Base-by-base conservation (phyloP, 371 early-diverging fungal genomes). In the Gilbertella persicaria region DNA sequence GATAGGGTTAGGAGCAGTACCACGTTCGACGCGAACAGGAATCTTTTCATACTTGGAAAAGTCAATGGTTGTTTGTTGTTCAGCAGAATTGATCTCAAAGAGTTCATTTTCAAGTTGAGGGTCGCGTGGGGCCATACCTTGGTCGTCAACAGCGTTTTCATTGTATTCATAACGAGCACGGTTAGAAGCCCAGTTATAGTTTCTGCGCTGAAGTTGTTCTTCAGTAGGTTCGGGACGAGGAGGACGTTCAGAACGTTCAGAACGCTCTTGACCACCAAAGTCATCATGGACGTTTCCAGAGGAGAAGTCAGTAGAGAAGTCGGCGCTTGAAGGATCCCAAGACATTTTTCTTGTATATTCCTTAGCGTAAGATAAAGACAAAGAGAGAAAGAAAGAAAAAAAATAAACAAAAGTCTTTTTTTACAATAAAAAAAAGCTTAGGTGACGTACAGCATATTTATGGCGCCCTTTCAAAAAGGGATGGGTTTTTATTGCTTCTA, bases 41-140 rank as follows among this genome's bases (percentile, higher is more conserved):
- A 86, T 81, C 3, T 71, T 50, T n/a, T 75, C 63, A 57, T 86
- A 86, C 41, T 83, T 81, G 26, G 59, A 54, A 42, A 86, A 86
- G 26, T 86, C 85, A 44, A 86, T 79, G 23, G 81, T 80, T 20
- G 67, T 65, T 40, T 74, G 69, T 25, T 52, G 52, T 28, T 57
- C 58, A 29, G 66, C 67, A 60, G 68, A 53, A n/a, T 54, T 59
- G 4, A 66, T 70, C 49, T 74, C 79, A 55, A 83, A 87, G 25
- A 86, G 67, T 30, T 77, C 74, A 23, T 66, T 57, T 58, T 87
- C 86, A 5, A 80, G 60, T 10, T 33, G 55, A 25, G 55, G 43
- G 52, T 81, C 76, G 23, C 67, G 55, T n/a, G 78, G 69, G 13
- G 74, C 75, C 56, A 72, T 61, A 46, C 69, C 73, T 36, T 73